Evolutionary conservation across 768 basidiomycete genomes (phyloP), one percentile per base, ranked within the genome.

Genomic region (Mycena metata): DNA sequence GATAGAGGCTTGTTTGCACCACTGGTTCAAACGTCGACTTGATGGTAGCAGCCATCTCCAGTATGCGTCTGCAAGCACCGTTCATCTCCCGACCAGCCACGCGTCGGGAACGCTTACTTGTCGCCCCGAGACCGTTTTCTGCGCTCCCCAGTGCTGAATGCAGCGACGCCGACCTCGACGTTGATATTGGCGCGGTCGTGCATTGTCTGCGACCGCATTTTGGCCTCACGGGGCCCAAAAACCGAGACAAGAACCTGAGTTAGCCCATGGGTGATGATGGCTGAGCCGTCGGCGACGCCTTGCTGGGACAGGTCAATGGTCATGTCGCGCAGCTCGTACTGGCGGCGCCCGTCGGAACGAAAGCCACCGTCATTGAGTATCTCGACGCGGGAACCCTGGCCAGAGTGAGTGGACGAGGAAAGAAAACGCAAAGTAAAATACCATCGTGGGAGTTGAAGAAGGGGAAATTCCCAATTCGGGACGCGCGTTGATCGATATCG

Each of bases 21-120:
- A 97, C 95, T 46, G 96, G 96, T 76, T 99, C 97, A 76, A 99
- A 99, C 0, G 98, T 99, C 35, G 94, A 91, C 81, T 95, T 94
- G 69, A 99, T 90, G 24, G 91, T 89, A 3, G 94, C 85, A 13
- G 92, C 93, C 70, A 98, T 84, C 80, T 99, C 98, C 68, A 93
- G 83, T 69, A 94, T 85, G 17, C 96, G 95, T 79, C 96, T 97
- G 72, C 39, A 39, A 49, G 52, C 30, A 54, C 46, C 57, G 66
- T 64, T 51, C 19, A 52, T 58, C 58, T 72, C 30, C 67, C 61
- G 42, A 45, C 49, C 49, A 46, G 41, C 24, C 55, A 17, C 52
- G 33, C 47, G 55, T 56, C 62, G 50, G 69, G 50, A 60, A 58
- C 35, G 84, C 93, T 82, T 79, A 96, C 96, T 94, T 96, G 86